Evolutionary conservation across 1,284 basidiomycete species (phyloP), one percentile per base, ranked within the genome.

Genomic region (Trichosporon inkin): DNA sequence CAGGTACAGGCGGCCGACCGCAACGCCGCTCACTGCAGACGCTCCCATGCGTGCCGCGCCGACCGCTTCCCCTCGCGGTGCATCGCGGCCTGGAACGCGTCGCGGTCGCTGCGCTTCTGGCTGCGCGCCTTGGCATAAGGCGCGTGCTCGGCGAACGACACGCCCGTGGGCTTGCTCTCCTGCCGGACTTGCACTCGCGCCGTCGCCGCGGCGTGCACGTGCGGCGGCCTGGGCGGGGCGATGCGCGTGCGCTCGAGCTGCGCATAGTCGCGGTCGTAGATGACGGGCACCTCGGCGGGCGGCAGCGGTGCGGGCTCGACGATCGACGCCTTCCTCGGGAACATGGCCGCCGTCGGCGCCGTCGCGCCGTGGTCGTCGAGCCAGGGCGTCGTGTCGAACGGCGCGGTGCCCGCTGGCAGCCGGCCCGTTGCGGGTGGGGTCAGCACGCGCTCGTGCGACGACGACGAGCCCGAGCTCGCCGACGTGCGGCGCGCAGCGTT

Each of bases 1-100:
- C n/a, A n/a, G n/a, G n/a, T n/a, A n/a, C n/a, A n/a, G n/a, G n/a
- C n/a, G n/a, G n/a, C n/a, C n/a, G n/a, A n/a, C n/a, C n/a, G n/a
- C n/a, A n/a, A n/a, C n/a, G 2, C 13, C 10, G 8, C 44, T 24
- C n/a, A 49, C 22, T 49, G 14, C 14, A 49, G 24, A 5, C 44
- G 14, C 44, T 49, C 44, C 22, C 22, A 28, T 13, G 44, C 44
- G 7, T 19, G 44, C 22, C 24, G 14, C 5, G 44, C 44, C 3
- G 14, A 6, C 2, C 44, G 22, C 3, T 24, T 28, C 1, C 44
- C 44, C 44, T 49, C 44, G 6, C 44, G 14, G 22, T 22, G 24
- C 44, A 49, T 49, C 6, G 44, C 44, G 3, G 44, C 44, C 44
- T 49, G 44, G 44, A 49, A 49, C 6, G 44, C 44, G 22, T 49